Percentiles rank a stretch among this genome's conserved stretches.
Evolutionary conservation across 202 grass and related monocot genomes (phyloP).

Genomic region (Elaeis oleifera): DNA sequence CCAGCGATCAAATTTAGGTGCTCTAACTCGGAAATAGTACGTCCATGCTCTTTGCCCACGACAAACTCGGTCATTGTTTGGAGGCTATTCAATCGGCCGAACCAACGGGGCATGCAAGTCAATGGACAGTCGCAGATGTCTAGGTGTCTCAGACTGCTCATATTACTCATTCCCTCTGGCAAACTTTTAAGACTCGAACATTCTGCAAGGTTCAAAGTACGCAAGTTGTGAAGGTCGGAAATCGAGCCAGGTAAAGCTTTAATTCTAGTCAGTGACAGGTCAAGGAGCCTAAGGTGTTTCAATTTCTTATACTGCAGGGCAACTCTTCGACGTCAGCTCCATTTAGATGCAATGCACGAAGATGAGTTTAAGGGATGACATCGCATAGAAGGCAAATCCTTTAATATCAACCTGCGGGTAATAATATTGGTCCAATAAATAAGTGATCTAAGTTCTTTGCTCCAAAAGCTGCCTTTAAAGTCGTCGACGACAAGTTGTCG

Average conservation of each 20-base stretch:
- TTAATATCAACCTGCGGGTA: fast-evolving
- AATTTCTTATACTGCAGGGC: not conserved
- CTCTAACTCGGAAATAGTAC: slow-evolving; percentile 15
- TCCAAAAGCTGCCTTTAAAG: too few species aligned
- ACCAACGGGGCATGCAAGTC: slow-evolving; percentile 11
- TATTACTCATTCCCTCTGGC: slow-evolving; percentile 22
- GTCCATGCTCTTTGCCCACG: not conserved
- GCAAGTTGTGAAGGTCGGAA: slow-evolving; percentile 19
- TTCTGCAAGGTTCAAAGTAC: not conserved
- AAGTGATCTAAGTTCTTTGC: too few species aligned
- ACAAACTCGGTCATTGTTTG: slow-evolving; percentile 30
- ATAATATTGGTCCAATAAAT: not conserved
- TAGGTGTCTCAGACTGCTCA: slow-evolving; percentile 33
- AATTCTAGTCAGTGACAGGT: too few species aligned
- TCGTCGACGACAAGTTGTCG: too few species aligned
- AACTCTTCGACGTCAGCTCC: not conserved
- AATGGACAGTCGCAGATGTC: slow-evolving; percentile 3
- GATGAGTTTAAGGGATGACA: not conserved
- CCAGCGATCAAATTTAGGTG: slow-evolving; percentile 22
- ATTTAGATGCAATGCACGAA: slow-evolving; percentile 1
- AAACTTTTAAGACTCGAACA: fast-evolving
- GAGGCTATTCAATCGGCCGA: slow-evolving; percentile 27
- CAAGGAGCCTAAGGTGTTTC: slow-evolving; percentile 33
- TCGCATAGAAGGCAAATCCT: too few species aligned
- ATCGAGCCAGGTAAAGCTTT: slow-evolving; percentile 15